Percentiles rank a stretch among this genome's conserved stretches.
phyloP scores from a whole-genome alignment of 2,329 filamentous ascomycete genomes.

The Stromatinia cepivora region DNA sequence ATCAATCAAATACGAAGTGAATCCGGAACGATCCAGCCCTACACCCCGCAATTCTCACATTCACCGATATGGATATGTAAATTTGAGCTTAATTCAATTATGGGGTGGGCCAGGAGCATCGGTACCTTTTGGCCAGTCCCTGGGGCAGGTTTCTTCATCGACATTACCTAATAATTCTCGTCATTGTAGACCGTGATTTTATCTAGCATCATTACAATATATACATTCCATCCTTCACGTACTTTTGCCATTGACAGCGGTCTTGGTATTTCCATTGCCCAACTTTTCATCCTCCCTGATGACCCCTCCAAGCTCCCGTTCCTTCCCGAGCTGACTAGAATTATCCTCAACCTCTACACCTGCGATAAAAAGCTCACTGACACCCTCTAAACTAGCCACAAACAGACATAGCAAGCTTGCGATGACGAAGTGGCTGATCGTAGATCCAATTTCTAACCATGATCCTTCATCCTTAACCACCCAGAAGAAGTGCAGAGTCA shows the following conservation, averaged over 20 bases:
- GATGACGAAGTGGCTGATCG: constrained; percentile 93
- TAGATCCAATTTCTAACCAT: constrained; percentile 96
- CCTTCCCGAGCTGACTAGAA: constrained; percentile 33
- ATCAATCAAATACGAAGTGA: too few relatives aligned
- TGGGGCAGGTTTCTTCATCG: not conserved
- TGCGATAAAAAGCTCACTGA: constrained; percentile 79
- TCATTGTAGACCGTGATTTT: not conserved
- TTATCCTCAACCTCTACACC: constrained; percentile 67
- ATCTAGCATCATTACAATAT: constrained; percentile 12
- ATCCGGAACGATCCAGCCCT: not conserved
- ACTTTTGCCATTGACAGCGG: constrained; percentile 24
- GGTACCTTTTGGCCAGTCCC: not conserved
- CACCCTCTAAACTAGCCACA: constrained; percentile 80
- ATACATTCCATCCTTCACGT: constrained; percentile 11
- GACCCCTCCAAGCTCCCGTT: constrained; percentile 36
- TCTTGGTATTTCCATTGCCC: constrained; percentile 24
- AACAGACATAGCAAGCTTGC: constrained; percentile 88
- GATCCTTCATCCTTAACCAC: constrained; percentile 94
- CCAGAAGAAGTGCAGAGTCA: constrained; percentile 97
- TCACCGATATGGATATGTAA: not conserved
- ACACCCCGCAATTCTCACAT: not conserved
- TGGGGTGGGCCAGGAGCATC: not conserved
- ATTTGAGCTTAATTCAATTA: not conserved
- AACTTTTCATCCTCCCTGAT: constrained; percentile 25
- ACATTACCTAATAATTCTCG: not conserved